Conservation (phyloP, 2,329 filamentous ascomycete species). For the Aspergillus felis region DNA sequence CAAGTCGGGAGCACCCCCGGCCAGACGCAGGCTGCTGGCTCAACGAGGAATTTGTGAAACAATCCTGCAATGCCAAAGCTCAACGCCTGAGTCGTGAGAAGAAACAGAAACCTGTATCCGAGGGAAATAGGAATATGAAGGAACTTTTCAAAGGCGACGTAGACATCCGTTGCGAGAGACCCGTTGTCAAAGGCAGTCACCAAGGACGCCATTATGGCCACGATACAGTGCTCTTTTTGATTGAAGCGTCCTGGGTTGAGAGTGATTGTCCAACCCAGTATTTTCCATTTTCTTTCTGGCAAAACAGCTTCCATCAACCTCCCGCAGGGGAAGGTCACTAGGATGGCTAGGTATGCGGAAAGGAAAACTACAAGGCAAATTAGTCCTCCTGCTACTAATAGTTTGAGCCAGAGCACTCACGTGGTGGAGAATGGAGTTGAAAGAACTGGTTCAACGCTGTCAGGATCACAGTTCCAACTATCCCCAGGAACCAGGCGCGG, state of each 20-base stretch:
- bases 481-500: slow-evolving; percentile 41
- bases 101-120: slow-evolving; percentile 25
- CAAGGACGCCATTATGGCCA: slow-evolving; percentile 12
- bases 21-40: slow-evolving; percentile 59
- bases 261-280: slow-evolving; percentile 8
- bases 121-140: slow-evolving; percentile 7
- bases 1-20: slow-evolving; percentile 43
- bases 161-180: slow-evolving; percentile 12
- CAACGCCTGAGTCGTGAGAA: slow-evolving; percentile 61
- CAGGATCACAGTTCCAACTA: slow-evolving; percentile 21
- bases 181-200: slow-evolving; percentile 9
- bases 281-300: slow-evolving; percentile 4
- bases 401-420: not conserved
- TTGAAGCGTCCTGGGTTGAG: slow-evolving; percentile 31
- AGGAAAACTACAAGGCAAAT: slow-evolving; percentile 3
- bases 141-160: slow-evolving; percentile 18
- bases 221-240: slow-evolving; percentile 19
- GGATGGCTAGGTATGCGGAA: slow-evolving; percentile 9
- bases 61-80: slow-evolving; percentile 65
- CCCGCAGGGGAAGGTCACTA: slow-evolving; percentile 11
- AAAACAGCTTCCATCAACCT: slow-evolving; percentile 6
- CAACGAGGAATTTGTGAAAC: slow-evolving; percentile 55
- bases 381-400: not conserved
- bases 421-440: slow-evolving; percentile 8
- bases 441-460: slow-evolving; percentile 17